Percentiles rank a stretch among this genome's conserved stretches.
Conservation (phyloP, 2,329 filamentous ascomycete species). For the Thyridium curvatum region DNA sequence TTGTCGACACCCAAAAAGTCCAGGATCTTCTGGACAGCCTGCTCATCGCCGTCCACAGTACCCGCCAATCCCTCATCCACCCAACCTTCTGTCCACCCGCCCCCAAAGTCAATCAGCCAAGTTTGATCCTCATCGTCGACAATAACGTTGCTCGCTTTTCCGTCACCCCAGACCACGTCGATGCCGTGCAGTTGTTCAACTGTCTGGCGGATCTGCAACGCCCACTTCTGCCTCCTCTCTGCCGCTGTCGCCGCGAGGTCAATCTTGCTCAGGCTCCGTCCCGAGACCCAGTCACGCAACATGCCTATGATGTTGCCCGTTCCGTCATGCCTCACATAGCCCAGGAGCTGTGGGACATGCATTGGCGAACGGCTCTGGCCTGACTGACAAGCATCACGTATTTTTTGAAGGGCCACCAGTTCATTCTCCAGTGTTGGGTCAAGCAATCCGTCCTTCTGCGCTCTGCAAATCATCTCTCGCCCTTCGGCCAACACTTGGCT, state of each 20-base stretch:
- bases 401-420: not conserved
- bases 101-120: slow-evolving; percentile 32
- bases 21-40: slow-evolving; percentile 15
- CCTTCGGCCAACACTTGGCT: slow-evolving; percentile 2
- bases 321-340: slow-evolving; percentile 4
- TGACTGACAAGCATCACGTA: not conserved
- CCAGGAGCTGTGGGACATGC: slow-evolving; percentile 4
- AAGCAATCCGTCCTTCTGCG: not conserved
- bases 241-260: not conserved
- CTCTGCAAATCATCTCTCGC: slow-evolving; percentile 2
- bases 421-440: not conserved
- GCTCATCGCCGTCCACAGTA: slow-evolving; percentile 27
- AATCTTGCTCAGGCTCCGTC: not conserved
- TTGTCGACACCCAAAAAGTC: not conserved
- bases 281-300: slow-evolving; percentile 5
- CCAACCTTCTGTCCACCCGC: slow-evolving; percentile 31
- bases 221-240: slow-evolving; percentile 4
- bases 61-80: slow-evolving; percentile 27
- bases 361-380: not conserved
- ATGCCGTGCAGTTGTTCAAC: slow-evolving; percentile 17
- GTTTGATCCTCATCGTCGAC: slow-evolving; percentile 26
- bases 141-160: slow-evolving; percentile 26
- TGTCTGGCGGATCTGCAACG: slow-evolving; percentile 17
- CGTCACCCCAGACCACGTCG: slow-evolving; percentile 23
- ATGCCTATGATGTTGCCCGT: slow-evolving; percentile 2